Evolutionary conservation across 495 filamentous ascomycete genomes (phyloP).

Genomic region (Penicillium mononematosum): DNA sequence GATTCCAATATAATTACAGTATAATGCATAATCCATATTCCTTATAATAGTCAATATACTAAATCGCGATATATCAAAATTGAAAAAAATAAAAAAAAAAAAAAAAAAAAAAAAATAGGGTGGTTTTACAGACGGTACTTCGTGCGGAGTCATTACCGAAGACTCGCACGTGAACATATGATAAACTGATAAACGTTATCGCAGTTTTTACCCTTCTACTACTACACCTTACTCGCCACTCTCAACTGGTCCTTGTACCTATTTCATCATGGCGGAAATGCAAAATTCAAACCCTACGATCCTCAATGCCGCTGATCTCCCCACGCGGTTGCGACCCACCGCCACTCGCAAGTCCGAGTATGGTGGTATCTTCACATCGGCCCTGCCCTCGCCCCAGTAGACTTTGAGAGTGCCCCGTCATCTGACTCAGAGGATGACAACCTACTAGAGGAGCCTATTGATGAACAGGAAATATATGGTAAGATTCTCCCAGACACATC

Average conservation of each 20-base stretch:
- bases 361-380: slow-evolving; percentile 40
- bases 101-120: no score
- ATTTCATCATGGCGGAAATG: slow-evolving; percentile 46
- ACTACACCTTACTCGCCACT: background rate
- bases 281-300: slow-evolving; percentile 96
- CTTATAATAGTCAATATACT: no score
- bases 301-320: slow-evolving; percentile 83
- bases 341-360: slow-evolving; percentile 45
- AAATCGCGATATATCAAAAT: no score
- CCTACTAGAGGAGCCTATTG: slow-evolving; percentile 72
- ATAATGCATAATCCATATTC: no score
- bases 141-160: background rate
- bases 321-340: slow-evolving; percentile 64
- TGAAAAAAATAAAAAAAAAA: no score
- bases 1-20: no score
- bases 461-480: slow-evolving; percentile 97
- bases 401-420: slow-evolving; percentile 30
- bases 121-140: no score
- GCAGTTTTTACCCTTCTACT: slow-evolving; percentile 11
- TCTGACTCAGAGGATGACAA: slow-evolving; percentile 61
- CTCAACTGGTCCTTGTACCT: background rate
- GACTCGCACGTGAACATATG: background rate
- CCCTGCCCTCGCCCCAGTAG: slow-evolving; percentile 22
- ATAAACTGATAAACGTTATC: slow-evolving; percentile 1
- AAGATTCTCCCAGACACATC: slow-evolving; percentile 24